These are phyloP conservation scores for Fusarium burgessii DNA, from an alignment of 2,329 filamentous ascomycete genomes.

Conservation along the genomic window DNA sequence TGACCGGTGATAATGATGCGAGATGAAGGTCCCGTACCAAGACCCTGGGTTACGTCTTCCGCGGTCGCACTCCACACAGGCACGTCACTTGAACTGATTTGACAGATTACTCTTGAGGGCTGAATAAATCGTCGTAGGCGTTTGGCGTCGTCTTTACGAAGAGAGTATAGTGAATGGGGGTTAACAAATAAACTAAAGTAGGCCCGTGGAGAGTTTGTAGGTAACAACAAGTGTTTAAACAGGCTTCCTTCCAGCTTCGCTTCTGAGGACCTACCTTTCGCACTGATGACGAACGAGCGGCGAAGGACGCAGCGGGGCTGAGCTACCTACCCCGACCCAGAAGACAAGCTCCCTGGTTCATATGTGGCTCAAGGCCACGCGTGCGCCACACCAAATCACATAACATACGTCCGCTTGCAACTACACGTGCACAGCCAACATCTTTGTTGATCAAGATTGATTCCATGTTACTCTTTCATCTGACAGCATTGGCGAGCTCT, in stretches of 20 bases:
- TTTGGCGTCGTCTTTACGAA: background rate
- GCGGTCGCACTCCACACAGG: conserved; percentile 34
- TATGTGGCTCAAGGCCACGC: conserved; percentile 31
- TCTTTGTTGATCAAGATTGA: conserved; percentile 1
- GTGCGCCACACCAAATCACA: conserved; percentile 30
- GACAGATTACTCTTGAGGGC: background rate
- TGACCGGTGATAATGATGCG: conserved; percentile 8
- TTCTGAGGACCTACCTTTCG: background rate
- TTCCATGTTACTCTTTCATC: background rate
- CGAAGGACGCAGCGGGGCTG: conserved; percentile 38
- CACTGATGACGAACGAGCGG: conserved; percentile 40
- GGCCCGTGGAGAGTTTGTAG: background rate
- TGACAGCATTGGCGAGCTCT: background rate
- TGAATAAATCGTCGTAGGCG: conserved; percentile 11
- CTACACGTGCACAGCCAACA: conserved; percentile 10
- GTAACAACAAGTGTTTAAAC: conserved; percentile 11
- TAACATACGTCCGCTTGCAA: background rate
- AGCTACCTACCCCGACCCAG: conserved; percentile 17
- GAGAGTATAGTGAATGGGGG: background rate
- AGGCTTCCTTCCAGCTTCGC: conserved; percentile 27
- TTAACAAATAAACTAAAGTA: background rate
- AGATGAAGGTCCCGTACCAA: conserved; percentile 32
- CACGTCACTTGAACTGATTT: conserved; percentile 30
- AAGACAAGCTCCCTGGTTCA: conserved; percentile 15
- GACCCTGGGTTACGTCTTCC: conserved; percentile 36